Evolutionary conservation across 768 basidiomycete species (phyloP).

Genomic region (Trametes villosa): DNA sequence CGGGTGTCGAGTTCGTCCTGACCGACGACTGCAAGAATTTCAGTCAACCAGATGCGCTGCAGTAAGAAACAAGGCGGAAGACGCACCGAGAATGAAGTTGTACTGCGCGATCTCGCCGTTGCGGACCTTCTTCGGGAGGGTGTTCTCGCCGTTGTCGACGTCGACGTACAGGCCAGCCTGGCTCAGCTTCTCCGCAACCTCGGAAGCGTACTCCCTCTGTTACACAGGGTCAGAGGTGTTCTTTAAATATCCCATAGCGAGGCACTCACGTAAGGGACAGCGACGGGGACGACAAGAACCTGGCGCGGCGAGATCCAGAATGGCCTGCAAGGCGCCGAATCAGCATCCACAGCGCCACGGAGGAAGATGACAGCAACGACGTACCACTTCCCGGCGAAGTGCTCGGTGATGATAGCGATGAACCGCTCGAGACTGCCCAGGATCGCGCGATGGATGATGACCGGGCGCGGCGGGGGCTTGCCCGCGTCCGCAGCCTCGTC

Average conservation of each 20-base stretch:
- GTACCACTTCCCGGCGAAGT: constrained; percentile 96
- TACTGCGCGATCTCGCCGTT: constrained; percentile 98
- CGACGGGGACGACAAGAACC: constrained; percentile 92
- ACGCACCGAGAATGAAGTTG: constrained; percentile 91
- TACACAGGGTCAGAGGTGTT: constrained; percentile 5
- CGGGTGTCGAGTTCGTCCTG: constrained; percentile 85
- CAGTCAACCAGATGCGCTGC: neutral
- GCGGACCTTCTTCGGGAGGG: constrained; percentile 94
- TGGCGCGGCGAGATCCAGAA: constrained; percentile 99
- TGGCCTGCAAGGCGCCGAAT: constrained; percentile 58
- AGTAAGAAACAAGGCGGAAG: neutral
- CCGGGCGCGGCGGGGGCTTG: constrained; percentile 72
- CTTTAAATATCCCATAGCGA: neutral
- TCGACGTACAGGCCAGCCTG: constrained; percentile 83
- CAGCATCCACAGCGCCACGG: neutral
- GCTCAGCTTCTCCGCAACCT: constrained; percentile 71
- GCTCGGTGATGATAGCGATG: constrained; percentile 96
- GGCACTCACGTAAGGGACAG: constrained; percentile 77
- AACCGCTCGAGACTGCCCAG: constrained; percentile 93
- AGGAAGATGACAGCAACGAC: constrained; percentile 27
- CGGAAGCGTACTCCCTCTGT: constrained; percentile 88
- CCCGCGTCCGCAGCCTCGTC: constrained; percentile 59
- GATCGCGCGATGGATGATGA: constrained; percentile 98
- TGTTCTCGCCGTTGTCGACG: constrained; percentile 90
- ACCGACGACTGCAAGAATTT: constrained; percentile 74